Evolutionary conservation across 306 rosid species (phyloP), one percentile per base, ranked within the genome.

Genomic region (Prunus mongolica): DNA sequence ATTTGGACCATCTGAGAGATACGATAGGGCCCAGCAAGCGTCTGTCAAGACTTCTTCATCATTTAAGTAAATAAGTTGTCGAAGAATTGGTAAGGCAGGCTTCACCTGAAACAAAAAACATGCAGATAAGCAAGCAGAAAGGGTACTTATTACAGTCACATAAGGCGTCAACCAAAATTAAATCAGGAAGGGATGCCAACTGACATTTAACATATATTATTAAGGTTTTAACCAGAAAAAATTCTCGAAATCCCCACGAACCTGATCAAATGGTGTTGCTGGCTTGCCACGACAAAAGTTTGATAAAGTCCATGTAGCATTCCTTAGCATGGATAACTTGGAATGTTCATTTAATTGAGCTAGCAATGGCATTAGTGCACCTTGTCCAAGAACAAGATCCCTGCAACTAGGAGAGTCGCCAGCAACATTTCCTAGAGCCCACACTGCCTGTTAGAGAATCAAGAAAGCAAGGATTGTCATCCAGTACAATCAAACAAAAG

Each of bases 401-500:
- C 93, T 85, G 68, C 89, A 75, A 49, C 50, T 73, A 34, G 89
- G 90, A 67, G 95, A 90, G 73, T 88, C 95, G 67, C 90, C 92
- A 61, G 90, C 92, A 79, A 91, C 85, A 55, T 84, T 89, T 74
- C 92, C 93, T 25, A 91, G 86, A 55, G 89, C 89, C 89, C 89
- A 84, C 12, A 87, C 86, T 11, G 91, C 91, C 89, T 81, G 82
- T 60, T 75, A 74, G 78, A 54, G 76, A 78, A 6, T 72, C 47
- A 74, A 76, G 54, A 77, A 50, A 1, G 10, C n/a, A 55, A 22
- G n/a, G 25, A 65, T 22, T 2, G 12, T 8, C 61, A 57, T 3
- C 14, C 49, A 71, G 60, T 12, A 19, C 24, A 34, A 57, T 19
- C 52, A 7, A 41, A 27, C 7, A 25, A 63, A 7, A 2, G 8